Evolutionary conservation across 192 early-diverging fungal genomes (phyloP).

Genomic region (Coemansia sp.): DNA sequence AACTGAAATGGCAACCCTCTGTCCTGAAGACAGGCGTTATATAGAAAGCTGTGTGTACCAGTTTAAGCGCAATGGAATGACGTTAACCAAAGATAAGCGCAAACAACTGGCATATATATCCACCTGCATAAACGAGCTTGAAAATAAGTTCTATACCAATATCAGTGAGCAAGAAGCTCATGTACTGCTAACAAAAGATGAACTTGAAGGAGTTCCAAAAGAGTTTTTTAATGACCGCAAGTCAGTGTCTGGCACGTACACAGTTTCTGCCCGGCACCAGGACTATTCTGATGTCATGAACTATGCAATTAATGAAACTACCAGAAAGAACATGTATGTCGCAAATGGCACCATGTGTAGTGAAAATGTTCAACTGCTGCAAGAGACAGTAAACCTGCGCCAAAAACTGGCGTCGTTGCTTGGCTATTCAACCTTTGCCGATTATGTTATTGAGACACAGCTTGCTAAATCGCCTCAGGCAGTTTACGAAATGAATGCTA

Average conservation of each 20-base stretch:
- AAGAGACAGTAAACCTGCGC: conserved; percentile 49
- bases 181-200: conserved; percentile 33
- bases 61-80: conserved; percentile 64
- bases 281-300: conserved; percentile 46
- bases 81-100: conserved; percentile 55
- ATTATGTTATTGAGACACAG: conserved; percentile 60
- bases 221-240: conserved; percentile 54
- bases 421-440: conserved; percentile 62
- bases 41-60: conserved; percentile 56
- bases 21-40: conserved; percentile 58
- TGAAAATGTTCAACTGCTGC: conserved; percentile 56
- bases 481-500: conserved; percentile 58
- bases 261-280: conserved; percentile 65
- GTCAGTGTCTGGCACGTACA: conserved; percentile 17
- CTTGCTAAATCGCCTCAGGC: conserved; percentile 66
- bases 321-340: conserved; percentile 40
- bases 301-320: conserved; percentile 34
- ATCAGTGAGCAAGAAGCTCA: conserved; percentile 53
- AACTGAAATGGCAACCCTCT: conserved; percentile 30
- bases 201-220: conserved; percentile 65
- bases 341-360: conserved; percentile 48
- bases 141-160: conserved; percentile 60
- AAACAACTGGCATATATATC: conserved; percentile 57
- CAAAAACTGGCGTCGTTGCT: conserved; percentile 52
- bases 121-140: conserved; percentile 52